Percentiles rank a stretch among this genome's conserved stretches.
phyloP scores from a whole-genome alignment of 768 basidiomycete species.

The Leccinum sublutescens region DNA sequence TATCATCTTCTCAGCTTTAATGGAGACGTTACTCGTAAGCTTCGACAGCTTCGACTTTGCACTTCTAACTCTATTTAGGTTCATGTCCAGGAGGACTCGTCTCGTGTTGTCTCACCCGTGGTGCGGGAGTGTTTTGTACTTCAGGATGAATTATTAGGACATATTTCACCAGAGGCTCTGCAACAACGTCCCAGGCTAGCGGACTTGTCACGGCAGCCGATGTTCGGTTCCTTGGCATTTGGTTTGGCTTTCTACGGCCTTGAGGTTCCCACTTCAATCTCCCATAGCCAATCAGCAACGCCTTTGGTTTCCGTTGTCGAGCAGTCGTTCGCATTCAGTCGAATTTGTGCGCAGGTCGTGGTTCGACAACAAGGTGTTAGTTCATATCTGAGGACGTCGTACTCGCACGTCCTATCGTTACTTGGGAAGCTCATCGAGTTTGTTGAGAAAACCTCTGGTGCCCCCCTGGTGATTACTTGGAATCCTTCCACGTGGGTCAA shows the following conservation, averaged over 20 bases:
- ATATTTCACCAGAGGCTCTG: slow-evolving; percentile 50
- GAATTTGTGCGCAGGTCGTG: slow-evolving; percentile 41
- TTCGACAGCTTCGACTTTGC: not conserved
- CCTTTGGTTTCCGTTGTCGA: slow-evolving; percentile 63
- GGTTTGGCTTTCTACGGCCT: slow-evolving; percentile 64
- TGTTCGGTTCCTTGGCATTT: slow-evolving; percentile 49
- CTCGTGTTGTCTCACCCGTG: slow-evolving; percentile 34
- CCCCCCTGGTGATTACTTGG: slow-evolving; percentile 49
- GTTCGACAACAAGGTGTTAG: slow-evolving; percentile 32
- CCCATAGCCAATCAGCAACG: slow-evolving; percentile 28
- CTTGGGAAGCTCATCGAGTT: slow-evolving; percentile 50
- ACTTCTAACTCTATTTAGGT: slow-evolving; percentile 27
- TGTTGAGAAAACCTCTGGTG: slow-evolving; percentile 34
- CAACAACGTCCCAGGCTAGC: slow-evolving; percentile 49
- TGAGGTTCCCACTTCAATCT: slow-evolving; percentile 26
- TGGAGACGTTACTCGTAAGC: slow-evolving; percentile 62
- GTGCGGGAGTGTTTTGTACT: slow-evolving; percentile 47
- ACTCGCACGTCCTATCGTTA: slow-evolving; percentile 50
- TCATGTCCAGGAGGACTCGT: slow-evolving; percentile 36
- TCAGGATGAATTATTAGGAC: slow-evolving; percentile 50
- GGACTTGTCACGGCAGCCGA: slow-evolving; percentile 33
- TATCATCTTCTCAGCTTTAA: slow-evolving; percentile 65
- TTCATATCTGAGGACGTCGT: slow-evolving; percentile 44
- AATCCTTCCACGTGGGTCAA: slow-evolving; percentile 63
- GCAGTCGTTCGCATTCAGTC: slow-evolving; percentile 48